phyloP scores from a whole-genome alignment of 2,329 filamentous ascomycete species.

The Decorospora gaudefroyi region DNA sequence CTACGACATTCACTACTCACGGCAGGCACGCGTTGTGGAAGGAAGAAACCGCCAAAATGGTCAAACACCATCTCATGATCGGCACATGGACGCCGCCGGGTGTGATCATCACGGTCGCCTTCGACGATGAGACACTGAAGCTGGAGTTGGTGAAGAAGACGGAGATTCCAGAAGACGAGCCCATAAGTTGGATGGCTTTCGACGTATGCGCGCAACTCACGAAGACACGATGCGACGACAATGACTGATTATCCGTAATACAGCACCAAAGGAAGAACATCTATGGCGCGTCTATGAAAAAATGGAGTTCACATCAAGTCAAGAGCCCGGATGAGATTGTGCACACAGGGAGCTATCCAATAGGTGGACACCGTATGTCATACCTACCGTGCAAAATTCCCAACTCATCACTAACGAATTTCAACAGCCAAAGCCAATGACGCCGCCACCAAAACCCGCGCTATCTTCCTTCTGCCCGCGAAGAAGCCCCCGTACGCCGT shows the following conservation, averaged over 20 bases:
- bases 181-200: constrained; percentile 93
- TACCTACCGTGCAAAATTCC: no score
- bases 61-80: constrained; percentile 90
- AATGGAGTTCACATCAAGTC: constrained; percentile 82
- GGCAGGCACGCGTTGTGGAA: not conserved
- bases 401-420: constrained; percentile 8
- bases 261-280: constrained; percentile 82
- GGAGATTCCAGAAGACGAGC: constrained; percentile 78
- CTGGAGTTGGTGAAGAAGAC: constrained; percentile 78
- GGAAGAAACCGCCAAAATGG: constrained; percentile 47
- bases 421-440: constrained; percentile 67
- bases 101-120: constrained; percentile 86
- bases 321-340: constrained; percentile 74
- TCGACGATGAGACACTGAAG: constrained; percentile 79
- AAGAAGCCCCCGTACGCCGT: constrained; percentile 77
- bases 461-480: constrained; percentile 85
- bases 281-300: constrained; percentile 91
- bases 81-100: constrained; percentile 90
- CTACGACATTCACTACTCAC: not conserved
- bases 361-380: constrained; percentile 72
- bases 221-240: not conserved
- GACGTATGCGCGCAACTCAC: constrained; percentile 61
- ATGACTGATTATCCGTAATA: constrained; percentile 19
- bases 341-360: constrained; percentile 71
- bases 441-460: constrained; percentile 76